Base-by-base conservation (phyloP, 1,284 basidiomycete species). In the Phellopilus nigrolimitatus region DNA sequence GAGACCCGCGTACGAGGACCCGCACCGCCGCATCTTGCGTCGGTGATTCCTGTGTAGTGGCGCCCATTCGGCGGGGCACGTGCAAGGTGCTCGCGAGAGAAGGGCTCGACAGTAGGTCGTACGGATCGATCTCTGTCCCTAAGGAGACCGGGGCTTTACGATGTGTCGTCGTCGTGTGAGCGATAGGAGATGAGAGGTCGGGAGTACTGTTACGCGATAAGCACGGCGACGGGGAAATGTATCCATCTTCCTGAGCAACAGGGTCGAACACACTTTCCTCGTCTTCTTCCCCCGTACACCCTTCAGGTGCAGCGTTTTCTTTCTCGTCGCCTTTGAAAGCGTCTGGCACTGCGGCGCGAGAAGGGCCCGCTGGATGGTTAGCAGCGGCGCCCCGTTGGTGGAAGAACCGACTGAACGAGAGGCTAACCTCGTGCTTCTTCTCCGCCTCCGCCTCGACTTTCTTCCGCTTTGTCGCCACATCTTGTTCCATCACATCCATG, bases 231-330 rank as follows among this genome's bases (percentile, higher is more conserved):
- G 84, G 85, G 15, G 86, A 87, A 52, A 83, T 70, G 64, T 89
- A 89, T 31, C 87, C 86, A 58, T 86, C 85, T 62, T 89, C 87
- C 66, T 88, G 87, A 60, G 72, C 70, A 30, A 87, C 80, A 17
- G 57, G 61, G 63, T 59, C 38, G 45, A 50, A 41, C 12, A 27
- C 22, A 37, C 49, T 15, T 44, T 54, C 24, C 19, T 58, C 27
- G 30, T 24, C 19, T 34, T 25, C 4, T 21, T 9, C 21, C 33
- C 33, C 30, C 33, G 19, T 24, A 42, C n/a, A n/a, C n/a, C n/a
- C 44, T 50, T 50, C 43, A 36, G 51, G 31, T 31, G 41, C 12
- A 21, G 19, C 8, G 21, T 28, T 24, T 22, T 28, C 47, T 28
- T 49, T 41, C 21, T 51, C 24, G 27, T 78, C 19, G n/a, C 67